These are phyloP conservation scores for Leucogyrophana mollusca DNA, from an alignment of 768 basidiomycete genomes.

Conservation along the genomic window DNA sequence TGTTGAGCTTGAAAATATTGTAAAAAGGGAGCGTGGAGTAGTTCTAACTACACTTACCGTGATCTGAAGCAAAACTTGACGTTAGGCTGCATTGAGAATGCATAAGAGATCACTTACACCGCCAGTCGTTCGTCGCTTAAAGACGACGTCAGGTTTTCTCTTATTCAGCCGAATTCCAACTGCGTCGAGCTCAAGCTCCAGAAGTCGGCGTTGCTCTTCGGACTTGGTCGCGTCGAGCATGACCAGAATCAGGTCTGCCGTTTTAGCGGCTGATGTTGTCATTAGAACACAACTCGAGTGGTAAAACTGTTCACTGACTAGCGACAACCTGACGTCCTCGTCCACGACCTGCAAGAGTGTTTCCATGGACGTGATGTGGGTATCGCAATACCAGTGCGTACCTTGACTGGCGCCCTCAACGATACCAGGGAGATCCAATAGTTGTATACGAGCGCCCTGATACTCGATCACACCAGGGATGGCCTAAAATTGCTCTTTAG, in stretches of 20 bases:
- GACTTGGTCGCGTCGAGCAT: slow-evolving; percentile 94
- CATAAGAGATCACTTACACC: slow-evolving; percentile 55
- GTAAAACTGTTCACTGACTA: slow-evolving; percentile 40
- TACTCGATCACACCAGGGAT: slow-evolving; percentile 98
- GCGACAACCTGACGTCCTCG: slow-evolving; percentile 96
- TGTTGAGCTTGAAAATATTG: slow-evolving; percentile 59
- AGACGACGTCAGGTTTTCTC: slow-evolving; percentile 87
- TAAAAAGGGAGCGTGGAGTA: slow-evolving; percentile 2
- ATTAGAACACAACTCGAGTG: background rate
- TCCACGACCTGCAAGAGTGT: slow-evolving; percentile 58
- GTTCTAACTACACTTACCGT: slow-evolving; percentile 42
- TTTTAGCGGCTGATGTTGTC: slow-evolving; percentile 63
- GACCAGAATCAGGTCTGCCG: slow-evolving; percentile 88
- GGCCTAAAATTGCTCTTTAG: slow-evolving; percentile 46
- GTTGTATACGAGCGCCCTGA: slow-evolving; percentile 89
- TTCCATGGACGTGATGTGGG: background rate
- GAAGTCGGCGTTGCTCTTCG: slow-evolving; percentile 82
- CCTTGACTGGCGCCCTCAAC: slow-evolving; percentile 91
- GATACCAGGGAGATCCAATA: slow-evolving; percentile 94
- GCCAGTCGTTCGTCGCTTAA: slow-evolving; percentile 90
- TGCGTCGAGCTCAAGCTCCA: slow-evolving; percentile 94
- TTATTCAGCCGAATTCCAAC: slow-evolving; percentile 96
- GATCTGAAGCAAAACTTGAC: slow-evolving; percentile 46
- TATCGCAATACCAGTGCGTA: background rate
- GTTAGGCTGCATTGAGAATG: slow-evolving; percentile 7